Percentiles rank a stretch among this genome's conserved stretches.
phyloP scores from a whole-genome alignment of 352 stramenopile genomes.

The Halophytophthora polymorphica region DNA sequence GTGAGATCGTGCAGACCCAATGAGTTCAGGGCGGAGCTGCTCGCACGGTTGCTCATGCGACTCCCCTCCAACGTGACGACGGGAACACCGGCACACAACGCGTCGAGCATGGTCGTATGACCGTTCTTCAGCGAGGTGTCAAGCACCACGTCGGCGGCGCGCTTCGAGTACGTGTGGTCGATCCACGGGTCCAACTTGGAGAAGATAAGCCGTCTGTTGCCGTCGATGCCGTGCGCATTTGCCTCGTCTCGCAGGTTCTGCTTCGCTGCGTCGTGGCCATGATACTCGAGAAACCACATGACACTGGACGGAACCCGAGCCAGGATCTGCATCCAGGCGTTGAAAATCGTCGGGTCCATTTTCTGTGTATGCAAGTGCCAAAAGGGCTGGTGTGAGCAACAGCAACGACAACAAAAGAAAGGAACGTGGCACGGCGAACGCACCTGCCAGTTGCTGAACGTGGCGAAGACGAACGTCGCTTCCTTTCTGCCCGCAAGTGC shows the following conservation, averaged over 20 bases:
- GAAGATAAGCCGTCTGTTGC: conserved; percentile 53
- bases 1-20: conserved; percentile 51
- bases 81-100: conserved; percentile 72
- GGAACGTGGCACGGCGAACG: neutral
- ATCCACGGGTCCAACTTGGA: conserved; percentile 65
- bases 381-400: neutral
- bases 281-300: conserved; percentile 77
- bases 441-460: conserved; percentile 85
- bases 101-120: conserved; percentile 80
- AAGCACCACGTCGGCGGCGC: conserved; percentile 65
- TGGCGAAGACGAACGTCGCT: conserved; percentile 63
- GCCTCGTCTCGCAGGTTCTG: conserved; percentile 51
- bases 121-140: conserved; percentile 86
- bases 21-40: conserved; percentile 51
- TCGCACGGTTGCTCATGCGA: conserved; percentile 66
- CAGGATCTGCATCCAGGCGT: conserved; percentile 79
- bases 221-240: conserved; percentile 46
- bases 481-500: conserved; percentile 3
- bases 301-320: conserved; percentile 56
- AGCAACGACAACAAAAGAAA: neutral
- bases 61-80: conserved; percentile 65
- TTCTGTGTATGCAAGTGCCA: conserved; percentile 33
- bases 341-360: conserved; percentile 74
- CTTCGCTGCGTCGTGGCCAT: conserved; percentile 42
- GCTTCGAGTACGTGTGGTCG: conserved; percentile 73